Evolutionary conservation across 768 basidiomycete genomes (phyloP).

Genomic region (Lyophyllum decastes): DNA sequence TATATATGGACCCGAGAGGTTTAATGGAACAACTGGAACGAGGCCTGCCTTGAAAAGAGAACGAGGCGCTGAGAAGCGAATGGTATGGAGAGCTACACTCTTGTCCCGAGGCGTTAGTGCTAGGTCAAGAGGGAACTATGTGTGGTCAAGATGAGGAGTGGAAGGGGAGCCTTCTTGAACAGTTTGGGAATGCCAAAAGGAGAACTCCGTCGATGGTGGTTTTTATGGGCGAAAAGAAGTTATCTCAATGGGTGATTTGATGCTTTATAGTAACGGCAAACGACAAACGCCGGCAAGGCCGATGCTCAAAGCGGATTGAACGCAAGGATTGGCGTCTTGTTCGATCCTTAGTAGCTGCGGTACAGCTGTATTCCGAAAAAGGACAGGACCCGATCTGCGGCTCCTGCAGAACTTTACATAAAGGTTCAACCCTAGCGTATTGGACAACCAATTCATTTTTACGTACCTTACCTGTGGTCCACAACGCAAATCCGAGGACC

Average conservation of each 20-base stretch:
- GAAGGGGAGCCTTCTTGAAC: conserved; percentile 20
- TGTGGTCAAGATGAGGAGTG: conserved; percentile 10
- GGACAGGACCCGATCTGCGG: conserved; percentile 27
- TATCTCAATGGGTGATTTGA: conserved; percentile 17
- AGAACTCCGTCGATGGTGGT: conserved; percentile 14
- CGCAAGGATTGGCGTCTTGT: conserved; percentile 31
- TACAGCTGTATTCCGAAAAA: conserved; percentile 8
- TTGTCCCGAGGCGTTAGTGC: conserved; percentile 20
- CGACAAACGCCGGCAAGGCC: conserved; percentile 25
- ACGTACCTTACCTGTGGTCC: conserved; percentile 9
- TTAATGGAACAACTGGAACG: neutral
- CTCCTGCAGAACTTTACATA: conserved; percentile 14
- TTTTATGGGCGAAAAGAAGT: conserved; percentile 16
- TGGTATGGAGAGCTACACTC: neutral
- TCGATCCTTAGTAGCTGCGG: conserved; percentile 11
- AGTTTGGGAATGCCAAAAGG: conserved; percentile 17
- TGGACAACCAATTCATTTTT: conserved; percentile 13
- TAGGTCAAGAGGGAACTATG: conserved; percentile 1
- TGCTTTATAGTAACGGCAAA: conserved; percentile 19
- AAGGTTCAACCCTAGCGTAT: neutral
- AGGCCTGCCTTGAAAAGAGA: neutral
- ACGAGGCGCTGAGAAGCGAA: conserved; percentile 7
- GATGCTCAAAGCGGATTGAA: conserved; percentile 20
- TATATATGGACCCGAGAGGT: neutral
- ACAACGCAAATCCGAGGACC: conserved; percentile 25